phyloP scores from a whole-genome alignment of 257 asterid genomes.

The Lycium ferocissimum region DNA sequence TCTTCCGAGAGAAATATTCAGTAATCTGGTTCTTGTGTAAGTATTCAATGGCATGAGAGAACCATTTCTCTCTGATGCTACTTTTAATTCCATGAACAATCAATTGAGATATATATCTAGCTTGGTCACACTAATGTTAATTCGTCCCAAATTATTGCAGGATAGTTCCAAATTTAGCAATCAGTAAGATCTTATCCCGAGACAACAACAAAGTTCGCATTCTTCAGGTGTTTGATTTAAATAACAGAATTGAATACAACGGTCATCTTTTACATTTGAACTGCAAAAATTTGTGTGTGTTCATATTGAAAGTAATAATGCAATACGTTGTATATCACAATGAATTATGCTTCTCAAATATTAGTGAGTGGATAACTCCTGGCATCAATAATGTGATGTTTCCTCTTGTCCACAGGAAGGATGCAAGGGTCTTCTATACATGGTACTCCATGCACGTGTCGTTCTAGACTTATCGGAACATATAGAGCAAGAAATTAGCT shows the following conservation, averaged over 20 bases:
- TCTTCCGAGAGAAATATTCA: too few species aligned
- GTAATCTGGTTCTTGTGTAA: too few species aligned
- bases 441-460: conserved; percentile 98
- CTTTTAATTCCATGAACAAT: too few species aligned
- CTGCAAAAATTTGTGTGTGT: background rate
- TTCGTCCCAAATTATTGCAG: conserved; percentile 53
- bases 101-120: background rate
- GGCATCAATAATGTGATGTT: background rate
- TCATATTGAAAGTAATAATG: background rate
- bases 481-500: conserved; percentile 81
- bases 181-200: conserved; percentile 90
- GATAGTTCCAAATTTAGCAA: conserved; percentile 95
- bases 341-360: background rate
- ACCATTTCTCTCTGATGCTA: too few species aligned
- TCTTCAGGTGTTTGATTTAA: conserved; percentile 66
- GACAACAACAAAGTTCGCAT: conserved; percentile 92
- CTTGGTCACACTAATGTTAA: background rate
- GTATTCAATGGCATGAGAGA: too few species aligned
- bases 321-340: background rate
- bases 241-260: background rate
- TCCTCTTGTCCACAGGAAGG: conserved; percentile 71
- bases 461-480: conserved; percentile 82
- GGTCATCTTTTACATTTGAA: background rate
- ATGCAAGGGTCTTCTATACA: conserved; percentile 91
- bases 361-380: background rate